phyloP scores from a whole-genome alignment of 192 early-diverging fungal genomes.

The Umbelopsis ramanniana region DNA sequence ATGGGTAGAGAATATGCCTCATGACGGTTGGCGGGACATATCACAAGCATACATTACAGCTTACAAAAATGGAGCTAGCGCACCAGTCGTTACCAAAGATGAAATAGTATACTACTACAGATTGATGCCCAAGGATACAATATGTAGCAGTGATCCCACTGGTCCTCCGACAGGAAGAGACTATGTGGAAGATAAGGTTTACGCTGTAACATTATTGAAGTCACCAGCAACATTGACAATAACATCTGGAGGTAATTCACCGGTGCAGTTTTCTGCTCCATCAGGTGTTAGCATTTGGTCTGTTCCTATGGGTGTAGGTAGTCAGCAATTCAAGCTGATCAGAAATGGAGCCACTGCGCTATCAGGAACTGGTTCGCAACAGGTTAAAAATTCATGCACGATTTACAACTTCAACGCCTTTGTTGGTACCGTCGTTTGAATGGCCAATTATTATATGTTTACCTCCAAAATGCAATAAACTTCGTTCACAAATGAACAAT shows the following conservation, averaged over 20 bases:
- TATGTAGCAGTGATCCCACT: not conserved
- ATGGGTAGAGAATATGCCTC: constrained; percentile 5
- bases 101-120: constrained; percentile 17
- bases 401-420: constrained; percentile 12
- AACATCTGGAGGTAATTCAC: not conserved
- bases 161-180: not conserved
- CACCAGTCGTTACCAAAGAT: not conserved
- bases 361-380: not conserved
- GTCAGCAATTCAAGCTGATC: not conserved
- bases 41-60: constrained; percentile 15
- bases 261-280: not conserved
- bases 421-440: not conserved
- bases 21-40: constrained; percentile 6
- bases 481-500: too few relatives aligned
- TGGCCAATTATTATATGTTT: too few relatives aligned
- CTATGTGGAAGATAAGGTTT: not conserved
- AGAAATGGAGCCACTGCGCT: constrained; percentile 9
- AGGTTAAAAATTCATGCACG: constrained; percentile 5
- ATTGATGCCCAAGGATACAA: constrained; percentile 1
- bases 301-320: constrained; percentile 10
- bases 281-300: not conserved
- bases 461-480: not conserved
- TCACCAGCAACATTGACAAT: not conserved
- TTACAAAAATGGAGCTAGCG: constrained; percentile 5
- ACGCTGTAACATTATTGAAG: constrained; percentile 7